Base-by-base conservation (phyloP, 148 eudicot species). In the Beta vulgaris region DNA sequence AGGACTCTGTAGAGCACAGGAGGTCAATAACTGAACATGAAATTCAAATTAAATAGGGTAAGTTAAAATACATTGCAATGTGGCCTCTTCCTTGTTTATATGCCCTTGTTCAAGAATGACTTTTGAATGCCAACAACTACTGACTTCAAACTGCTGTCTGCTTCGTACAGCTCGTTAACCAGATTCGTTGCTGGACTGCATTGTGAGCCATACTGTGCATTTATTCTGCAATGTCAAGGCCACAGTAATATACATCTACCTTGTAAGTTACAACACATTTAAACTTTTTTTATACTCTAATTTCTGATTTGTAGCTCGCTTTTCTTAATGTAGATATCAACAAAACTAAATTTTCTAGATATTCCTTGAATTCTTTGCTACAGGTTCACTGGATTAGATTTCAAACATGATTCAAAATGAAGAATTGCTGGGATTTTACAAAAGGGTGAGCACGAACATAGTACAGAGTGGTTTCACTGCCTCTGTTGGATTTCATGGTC, bases 381-480 rank as follows among this genome's bases (percentile, higher is more conserved):
- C 85, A 93, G 98, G 98, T 71, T 90, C 95, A 13, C 4, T 88
- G 46, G 98, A 93, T 72, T 94, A 97, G 14, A 91, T 93, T 44
- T 63, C 82, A 16, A 93, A 91, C 86, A 91, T 91, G 91, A 83
- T 91, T 23, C 87, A 77, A 18, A 86, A 90, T 37, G 98, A 93
- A 84, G 98, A 97, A 64, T 75, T 91, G 5, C 54, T 81, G 31
- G 82, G 97, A 79, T 93, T 93, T 83, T 91, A 90, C 85, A 86
- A 88, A 80, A 93, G 98, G 69, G 90, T 93, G 97, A 89, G 95
- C 83, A 93, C 98, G 8, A 90, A 93, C 82, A 91, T 90, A 58
- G 89, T 93, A 55, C 97, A 93, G 82, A 93, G 97, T 78, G 93
- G 91, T 46, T 86, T 93, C 80, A 93, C 96, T 36, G 96, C 98